phyloP scores from a whole-genome alignment of 495 filamentous ascomycete species.

The Penicillium flavigenum region DNA sequence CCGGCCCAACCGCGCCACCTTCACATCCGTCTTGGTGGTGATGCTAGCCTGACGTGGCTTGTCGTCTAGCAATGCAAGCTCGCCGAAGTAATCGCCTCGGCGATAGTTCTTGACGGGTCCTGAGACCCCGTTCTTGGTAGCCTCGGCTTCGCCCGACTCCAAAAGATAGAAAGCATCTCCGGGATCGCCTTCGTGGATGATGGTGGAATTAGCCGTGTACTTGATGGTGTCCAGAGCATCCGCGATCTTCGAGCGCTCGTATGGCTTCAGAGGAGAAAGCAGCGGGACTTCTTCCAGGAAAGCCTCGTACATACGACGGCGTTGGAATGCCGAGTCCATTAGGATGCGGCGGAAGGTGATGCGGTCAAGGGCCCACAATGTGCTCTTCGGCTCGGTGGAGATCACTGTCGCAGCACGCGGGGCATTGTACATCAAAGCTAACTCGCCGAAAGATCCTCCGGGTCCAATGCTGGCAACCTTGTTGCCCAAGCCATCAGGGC shows the following conservation, averaged over 20 bases:
- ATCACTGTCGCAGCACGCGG: conserved; percentile 95
- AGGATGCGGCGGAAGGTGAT: conserved; percentile 96
- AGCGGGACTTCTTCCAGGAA: conserved; percentile 97
- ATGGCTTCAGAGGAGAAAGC: conserved; percentile 77
- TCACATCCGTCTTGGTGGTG: conserved; percentile 71
- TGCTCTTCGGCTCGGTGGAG: conserved; percentile 73
- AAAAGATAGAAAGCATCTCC: conserved; percentile 92
- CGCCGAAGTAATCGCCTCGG: conserved; percentile 96
- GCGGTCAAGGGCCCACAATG: conserved; percentile 90
- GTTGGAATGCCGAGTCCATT: conserved; percentile 97
- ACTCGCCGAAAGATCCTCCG: conserved; percentile 94
- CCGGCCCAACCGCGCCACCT: conserved; percentile 91
- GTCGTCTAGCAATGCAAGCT: conserved; percentile 90
- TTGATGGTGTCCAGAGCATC: conserved; percentile 92
- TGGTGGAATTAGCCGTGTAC: conserved; percentile 72
- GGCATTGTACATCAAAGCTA: conserved; percentile 98
- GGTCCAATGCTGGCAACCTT: conserved; percentile 81
- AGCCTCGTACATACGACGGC: conserved; percentile 92
- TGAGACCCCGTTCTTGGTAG: conserved; percentile 64
- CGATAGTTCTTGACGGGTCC: conserved; percentile 72
- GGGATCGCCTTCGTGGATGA: conserved; percentile 89
- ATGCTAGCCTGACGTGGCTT: conserved; percentile 92
- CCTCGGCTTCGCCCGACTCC: conserved; percentile 85
- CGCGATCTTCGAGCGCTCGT: conserved; percentile 94
- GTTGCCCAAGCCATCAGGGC: conserved; percentile 77